Evolutionary conservation across 148 eudicot genomes (phyloP).

Genomic region (Tetragonia tetragonoides): DNA sequence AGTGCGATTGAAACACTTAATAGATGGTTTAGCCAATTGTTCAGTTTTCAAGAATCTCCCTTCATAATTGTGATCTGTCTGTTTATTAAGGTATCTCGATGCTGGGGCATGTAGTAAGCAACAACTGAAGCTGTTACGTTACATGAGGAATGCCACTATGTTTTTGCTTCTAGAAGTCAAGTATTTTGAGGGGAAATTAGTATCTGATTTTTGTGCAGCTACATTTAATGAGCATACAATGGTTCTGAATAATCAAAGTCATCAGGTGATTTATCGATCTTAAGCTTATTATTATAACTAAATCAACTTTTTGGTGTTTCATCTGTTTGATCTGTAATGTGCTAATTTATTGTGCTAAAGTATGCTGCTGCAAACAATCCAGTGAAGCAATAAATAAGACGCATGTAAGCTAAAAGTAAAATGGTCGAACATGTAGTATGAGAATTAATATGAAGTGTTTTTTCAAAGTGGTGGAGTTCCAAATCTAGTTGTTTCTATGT

Average conservation of each 20-base stretch:
- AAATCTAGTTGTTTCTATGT: neutral
- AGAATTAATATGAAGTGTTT: neutral
- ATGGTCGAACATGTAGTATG: neutral
- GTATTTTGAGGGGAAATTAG: slow-evolving; percentile 40
- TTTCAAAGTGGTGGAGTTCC: neutral
- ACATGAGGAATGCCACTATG: slow-evolving; percentile 45
- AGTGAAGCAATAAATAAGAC: neutral
- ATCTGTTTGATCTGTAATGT: neutral
- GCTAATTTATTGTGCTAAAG: neutral
- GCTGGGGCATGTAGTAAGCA: slow-evolving; percentile 38
- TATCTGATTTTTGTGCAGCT: slow-evolving; percentile 37
- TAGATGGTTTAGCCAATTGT: neutral
- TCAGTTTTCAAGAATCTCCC: neutral
- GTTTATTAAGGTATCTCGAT: slow-evolving; percentile 47
- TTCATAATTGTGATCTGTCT: slow-evolving; percentile 13
- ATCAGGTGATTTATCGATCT: slow-evolving; percentile 48
- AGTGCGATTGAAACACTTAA: neutral
- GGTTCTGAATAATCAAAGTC: slow-evolving; percentile 48
- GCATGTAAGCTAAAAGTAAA: neutral
- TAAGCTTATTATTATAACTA: neutral
- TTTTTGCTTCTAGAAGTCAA: slow-evolving; percentile 48
- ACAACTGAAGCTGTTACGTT: slow-evolving; percentile 51
- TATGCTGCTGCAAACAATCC: neutral
- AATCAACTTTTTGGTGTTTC: neutral
- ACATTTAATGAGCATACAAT: slow-evolving; percentile 47